Evolutionary conservation across 805 yeast species (phyloP).

Genomic region (Danielozyma ontarioensis): DNA sequence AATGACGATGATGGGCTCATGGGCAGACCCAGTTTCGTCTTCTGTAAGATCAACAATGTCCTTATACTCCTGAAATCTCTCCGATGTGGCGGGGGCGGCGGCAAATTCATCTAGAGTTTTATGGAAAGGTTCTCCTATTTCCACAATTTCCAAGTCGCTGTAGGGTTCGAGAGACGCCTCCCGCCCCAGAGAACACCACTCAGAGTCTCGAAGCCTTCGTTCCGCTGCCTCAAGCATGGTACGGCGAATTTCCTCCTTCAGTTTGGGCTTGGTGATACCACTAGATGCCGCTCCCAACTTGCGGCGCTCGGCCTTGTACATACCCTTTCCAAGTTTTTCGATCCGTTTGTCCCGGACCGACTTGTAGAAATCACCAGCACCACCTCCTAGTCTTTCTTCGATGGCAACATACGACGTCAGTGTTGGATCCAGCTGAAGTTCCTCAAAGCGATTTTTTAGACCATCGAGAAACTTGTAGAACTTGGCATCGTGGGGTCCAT

Average conservation of each 20-base stretch:
- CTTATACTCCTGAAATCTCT: neutral
- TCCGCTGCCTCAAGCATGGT: conserved; percentile 57
- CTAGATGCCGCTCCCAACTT: conserved; percentile 20
- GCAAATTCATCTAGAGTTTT: conserved; percentile 1
- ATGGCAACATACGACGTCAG: conserved; percentile 43
- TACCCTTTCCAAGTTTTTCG: conserved; percentile 34
- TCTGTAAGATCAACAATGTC: conserved; percentile 8
- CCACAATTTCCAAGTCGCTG: neutral
- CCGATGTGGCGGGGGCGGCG: neutral
- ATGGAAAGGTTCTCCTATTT: neutral
- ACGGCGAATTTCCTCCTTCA: conserved; percentile 2
- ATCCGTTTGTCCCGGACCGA: conserved; percentile 33
- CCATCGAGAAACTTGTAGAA: conserved; percentile 67
- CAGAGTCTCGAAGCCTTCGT: conserved; percentile 48
- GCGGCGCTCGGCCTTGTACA: conserved; percentile 35
- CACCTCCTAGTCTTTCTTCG: conserved; percentile 41
- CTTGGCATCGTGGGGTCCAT: conserved; percentile 73
- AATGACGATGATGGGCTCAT: conserved; percentile 11
- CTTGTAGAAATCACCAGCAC: conserved; percentile 7
- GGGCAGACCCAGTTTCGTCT: conserved; percentile 6
- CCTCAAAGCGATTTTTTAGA: conserved; percentile 46
- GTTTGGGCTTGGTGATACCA: conserved; percentile 8
- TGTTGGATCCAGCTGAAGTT: conserved; percentile 38
- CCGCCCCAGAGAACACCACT: conserved; percentile 17
- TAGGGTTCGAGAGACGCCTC: conserved; percentile 12